Percentiles rank a stretch among this genome's conserved stretches.
Evolutionary conservation across 1,139 yeast species (phyloP).

Genomic region (Geotrichum phurueaensis): DNA sequence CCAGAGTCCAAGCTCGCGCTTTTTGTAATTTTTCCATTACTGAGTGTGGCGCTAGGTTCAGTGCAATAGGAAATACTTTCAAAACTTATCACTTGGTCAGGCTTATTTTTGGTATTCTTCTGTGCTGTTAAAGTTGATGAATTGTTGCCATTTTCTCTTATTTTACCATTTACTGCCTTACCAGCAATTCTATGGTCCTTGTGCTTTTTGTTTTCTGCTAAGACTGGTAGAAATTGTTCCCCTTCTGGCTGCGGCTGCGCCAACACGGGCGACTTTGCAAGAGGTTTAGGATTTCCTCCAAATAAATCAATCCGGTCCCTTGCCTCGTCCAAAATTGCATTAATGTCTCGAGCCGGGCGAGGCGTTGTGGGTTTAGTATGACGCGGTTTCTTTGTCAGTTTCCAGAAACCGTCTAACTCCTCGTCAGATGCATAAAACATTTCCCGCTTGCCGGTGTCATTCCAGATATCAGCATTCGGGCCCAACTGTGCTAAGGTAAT

Average conservation of each 20-base stretch:
- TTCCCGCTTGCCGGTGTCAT: slow-evolving; percentile 1
- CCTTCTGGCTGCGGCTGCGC: neutral
- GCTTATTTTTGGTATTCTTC: neutral
- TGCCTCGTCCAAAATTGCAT: neutral
- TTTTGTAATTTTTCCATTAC: too few relatives aligned
- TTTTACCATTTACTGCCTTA: neutral
- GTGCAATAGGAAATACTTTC: neutral
- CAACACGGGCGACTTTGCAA: neutral
- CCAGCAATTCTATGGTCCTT: neutral
- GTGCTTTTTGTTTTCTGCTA: neutral
- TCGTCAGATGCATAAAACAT: slow-evolving; percentile 5
- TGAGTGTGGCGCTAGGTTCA: neutral
- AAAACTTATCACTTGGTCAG: neutral
- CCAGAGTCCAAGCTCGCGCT: too few relatives aligned
- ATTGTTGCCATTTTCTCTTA: neutral
- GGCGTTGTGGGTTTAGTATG: neutral
- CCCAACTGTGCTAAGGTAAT: neutral
- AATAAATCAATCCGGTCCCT: neutral
- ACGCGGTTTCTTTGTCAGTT: neutral
- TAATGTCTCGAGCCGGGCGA: neutral
- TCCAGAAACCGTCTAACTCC: slow-evolving; percentile 4
- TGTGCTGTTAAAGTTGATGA: neutral
- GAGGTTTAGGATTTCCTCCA: neutral
- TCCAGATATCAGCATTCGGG: slow-evolving; percentile 4
- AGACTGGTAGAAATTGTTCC: neutral